Percentiles rank a stretch among this genome's conserved stretches.
phyloP scores from a whole-genome alignment of 2,329 filamentous ascomycete genomes.

The Neophaeococcomyces mojaviensis region DNA sequence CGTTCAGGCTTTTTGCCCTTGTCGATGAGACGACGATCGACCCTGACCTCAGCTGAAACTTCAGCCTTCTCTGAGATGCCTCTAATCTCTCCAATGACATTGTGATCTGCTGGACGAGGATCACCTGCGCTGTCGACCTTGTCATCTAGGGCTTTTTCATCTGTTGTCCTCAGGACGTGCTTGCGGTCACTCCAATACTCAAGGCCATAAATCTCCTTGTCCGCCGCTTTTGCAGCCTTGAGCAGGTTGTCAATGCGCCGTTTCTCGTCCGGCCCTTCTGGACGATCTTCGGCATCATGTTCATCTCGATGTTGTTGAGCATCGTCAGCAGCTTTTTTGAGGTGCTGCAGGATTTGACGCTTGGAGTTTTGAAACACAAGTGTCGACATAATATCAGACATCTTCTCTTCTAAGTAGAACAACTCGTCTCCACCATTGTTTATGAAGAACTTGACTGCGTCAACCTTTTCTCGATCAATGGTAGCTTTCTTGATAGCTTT shows the following conservation, averaged over 20 bases:
- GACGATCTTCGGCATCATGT: constrained; percentile 33
- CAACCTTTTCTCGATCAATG: constrained; percentile 87
- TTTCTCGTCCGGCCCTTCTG: constrained; percentile 38
- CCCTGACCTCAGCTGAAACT: constrained; percentile 21
- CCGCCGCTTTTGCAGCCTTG: constrained; percentile 66
- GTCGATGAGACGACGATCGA: constrained; percentile 1
- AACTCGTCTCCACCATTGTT: constrained; percentile 68
- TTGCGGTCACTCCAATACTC: constrained; percentile 78
- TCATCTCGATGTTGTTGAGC: constrained; percentile 43
- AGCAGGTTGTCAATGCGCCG: constrained; percentile 61
- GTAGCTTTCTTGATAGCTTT: constrained; percentile 58
- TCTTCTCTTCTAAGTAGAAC: constrained; percentile 63
- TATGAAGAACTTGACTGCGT: constrained; percentile 76
- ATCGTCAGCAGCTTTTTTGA: constrained; percentile 59
- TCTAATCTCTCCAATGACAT: constrained; percentile 44
- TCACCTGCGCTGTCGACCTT: constrained; percentile 17
- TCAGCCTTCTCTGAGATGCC: constrained; percentile 51
- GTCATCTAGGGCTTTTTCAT: constrained; percentile 13
- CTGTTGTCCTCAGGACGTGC: constrained; percentile 20
- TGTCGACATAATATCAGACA: constrained; percentile 76
- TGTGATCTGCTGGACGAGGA: constrained; percentile 11
- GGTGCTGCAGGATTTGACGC: constrained; percentile 62
- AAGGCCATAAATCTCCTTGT: constrained; percentile 69
- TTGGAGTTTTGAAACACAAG: constrained; percentile 88
- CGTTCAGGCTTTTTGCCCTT: constrained; percentile 6